Conservation (phyloP, 176 grass and related monocot species). For the Zoysia pacifica region DNA sequence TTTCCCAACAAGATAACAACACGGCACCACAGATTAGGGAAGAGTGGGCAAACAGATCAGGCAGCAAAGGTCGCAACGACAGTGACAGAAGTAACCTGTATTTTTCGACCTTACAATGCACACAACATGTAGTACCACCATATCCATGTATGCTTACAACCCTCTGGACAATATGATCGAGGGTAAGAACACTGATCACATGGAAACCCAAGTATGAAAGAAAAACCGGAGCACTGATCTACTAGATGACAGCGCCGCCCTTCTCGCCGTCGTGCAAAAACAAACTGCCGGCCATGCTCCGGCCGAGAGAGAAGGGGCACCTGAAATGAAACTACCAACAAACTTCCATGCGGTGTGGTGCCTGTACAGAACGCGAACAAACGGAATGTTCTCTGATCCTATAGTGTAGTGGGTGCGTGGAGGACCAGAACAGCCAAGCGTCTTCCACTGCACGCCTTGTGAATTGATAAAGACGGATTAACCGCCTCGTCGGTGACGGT, state of each 20-base stretch:
- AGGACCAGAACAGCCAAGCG: conserved; percentile 56
- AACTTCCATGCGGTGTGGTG: conserved; percentile 20
- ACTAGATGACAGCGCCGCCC: not conserved
- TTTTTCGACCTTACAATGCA: conserved; percentile 19
- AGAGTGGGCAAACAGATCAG: not conserved
- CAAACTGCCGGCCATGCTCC: not conserved
- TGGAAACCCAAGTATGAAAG: conserved; percentile 1
- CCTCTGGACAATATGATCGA: conserved; percentile 1
- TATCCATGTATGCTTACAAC: conserved; percentile 27
- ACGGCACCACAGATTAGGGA: conserved; percentile 3
- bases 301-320: conserved; percentile 18
- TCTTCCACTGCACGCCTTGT: conserved; percentile 39
- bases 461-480: not conserved
- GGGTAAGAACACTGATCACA: conserved; percentile 2
- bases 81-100: conserved; percentile 4
- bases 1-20: conserved; percentile 32
- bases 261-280: conserved; percentile 38
- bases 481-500: not conserved
- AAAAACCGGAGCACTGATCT: conserved; percentile 23
- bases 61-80: conserved; percentile 1
- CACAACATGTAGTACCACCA: conserved; percentile 11
- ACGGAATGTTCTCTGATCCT: conserved; percentile 30
- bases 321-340: no score
- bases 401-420: conserved; percentile 13
- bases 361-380: conserved; percentile 45